Percentiles rank a stretch among this genome's conserved stretches.
phyloP scores from a whole-genome alignment of 805 yeast genomes.

The Metschnikowia picachoensis region DNA sequence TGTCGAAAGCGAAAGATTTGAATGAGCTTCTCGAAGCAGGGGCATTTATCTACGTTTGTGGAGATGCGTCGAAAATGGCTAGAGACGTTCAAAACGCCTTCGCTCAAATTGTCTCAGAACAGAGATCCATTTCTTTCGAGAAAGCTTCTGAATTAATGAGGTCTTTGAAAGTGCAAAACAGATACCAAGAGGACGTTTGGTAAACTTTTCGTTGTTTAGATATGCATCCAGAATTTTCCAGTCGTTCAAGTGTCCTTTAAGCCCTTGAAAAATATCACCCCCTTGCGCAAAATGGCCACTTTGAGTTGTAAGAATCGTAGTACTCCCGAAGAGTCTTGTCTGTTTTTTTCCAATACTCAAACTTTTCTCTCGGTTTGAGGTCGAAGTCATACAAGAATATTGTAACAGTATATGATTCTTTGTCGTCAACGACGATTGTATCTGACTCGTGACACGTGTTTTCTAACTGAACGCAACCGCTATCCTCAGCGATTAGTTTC shows the following conservation, averaged over 20 bases:
- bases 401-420: constrained; percentile 19
- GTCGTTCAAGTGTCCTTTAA: no score
- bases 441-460: no score
- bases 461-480: background rate
- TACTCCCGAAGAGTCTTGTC: constrained; percentile 30
- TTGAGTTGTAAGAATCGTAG: constrained; percentile 5
- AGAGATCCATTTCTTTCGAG: constrained; percentile 59
- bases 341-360: constrained; percentile 42
- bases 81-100: constrained; percentile 81
- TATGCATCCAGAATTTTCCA: no score
- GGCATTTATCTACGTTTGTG: constrained; percentile 92
- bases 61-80: constrained; percentile 95
- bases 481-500: background rate
- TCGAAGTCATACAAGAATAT: constrained; percentile 44
- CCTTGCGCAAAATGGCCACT: no score
- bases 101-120: constrained; percentile 54
- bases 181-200: constrained; percentile 98
- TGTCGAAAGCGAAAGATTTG: constrained; percentile 49
- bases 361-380: constrained; percentile 42
- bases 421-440: background rate
- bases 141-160: constrained; percentile 76
- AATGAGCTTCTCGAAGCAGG: constrained; percentile 57
- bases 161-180: constrained; percentile 74
- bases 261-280: no score
- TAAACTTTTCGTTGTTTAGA: constrained; percentile 24